Percentiles rank a stretch among this genome's conserved stretches.
Conservation (phyloP, 495 filamentous ascomycete genomes). For the Pyrenula aspistea region DNA sequence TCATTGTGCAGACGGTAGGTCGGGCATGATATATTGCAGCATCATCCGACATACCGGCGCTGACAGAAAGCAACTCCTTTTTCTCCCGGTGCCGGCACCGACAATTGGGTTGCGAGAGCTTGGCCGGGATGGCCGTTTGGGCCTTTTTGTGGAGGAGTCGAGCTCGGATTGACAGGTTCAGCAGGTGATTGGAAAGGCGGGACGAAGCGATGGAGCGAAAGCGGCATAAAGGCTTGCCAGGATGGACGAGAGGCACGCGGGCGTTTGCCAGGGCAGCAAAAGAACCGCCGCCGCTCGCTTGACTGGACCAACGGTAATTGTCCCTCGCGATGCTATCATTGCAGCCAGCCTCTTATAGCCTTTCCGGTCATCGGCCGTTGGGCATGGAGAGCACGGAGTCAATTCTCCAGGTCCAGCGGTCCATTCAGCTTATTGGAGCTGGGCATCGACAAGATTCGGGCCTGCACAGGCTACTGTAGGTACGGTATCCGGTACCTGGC, state of each 20-base stretch:
- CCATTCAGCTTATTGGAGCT: not conserved
- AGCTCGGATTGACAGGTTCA: not conserved
- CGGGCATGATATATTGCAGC: not conserved
- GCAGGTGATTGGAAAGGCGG: not conserved
- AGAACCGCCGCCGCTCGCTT: not conserved
- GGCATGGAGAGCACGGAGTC: not conserved
- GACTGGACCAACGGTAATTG: not conserved
- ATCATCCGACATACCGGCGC: not conserved
- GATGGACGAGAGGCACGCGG: not conserved
- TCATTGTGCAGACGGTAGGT: not conserved
- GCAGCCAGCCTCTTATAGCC: not conserved
- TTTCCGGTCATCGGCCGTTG: no score
- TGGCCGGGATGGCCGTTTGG: not conserved
- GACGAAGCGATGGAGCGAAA: not conserved
- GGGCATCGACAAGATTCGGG: not conserved
- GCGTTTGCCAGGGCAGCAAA: not conserved
- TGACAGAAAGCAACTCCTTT: not conserved
- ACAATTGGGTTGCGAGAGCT: not conserved
- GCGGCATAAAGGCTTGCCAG: not conserved
- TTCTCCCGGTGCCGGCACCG: not conserved
- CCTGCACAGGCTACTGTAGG: not conserved
- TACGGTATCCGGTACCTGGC: no score
- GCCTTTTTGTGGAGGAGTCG: not conserved
- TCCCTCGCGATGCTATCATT: not conserved
- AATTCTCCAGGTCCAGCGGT: not conserved